phyloP scores from a whole-genome alignment of 1,284 basidiomycete species.

The Termitomyces sp. region DNA sequence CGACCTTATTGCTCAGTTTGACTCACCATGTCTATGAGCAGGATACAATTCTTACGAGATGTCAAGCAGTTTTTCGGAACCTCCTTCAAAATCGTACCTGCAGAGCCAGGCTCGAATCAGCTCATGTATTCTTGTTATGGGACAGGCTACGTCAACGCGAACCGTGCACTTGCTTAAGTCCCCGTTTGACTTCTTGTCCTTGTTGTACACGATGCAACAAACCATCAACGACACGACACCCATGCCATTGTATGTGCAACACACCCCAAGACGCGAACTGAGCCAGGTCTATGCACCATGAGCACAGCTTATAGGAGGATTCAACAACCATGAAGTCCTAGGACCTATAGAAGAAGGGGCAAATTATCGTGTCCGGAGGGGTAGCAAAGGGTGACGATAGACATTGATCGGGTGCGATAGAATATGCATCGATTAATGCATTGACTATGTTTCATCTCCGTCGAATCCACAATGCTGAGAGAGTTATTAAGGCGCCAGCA shows the following conservation, averaged over 20 bases:
- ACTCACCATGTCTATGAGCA: constrained; percentile 27
- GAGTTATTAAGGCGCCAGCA: constrained; percentile 26
- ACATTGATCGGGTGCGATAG: too few species aligned
- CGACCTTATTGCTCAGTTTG: constrained; percentile 12
- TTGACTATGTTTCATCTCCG: constrained; percentile 14
- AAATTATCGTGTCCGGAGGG: neutral
- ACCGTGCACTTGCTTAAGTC: constrained; percentile 61
- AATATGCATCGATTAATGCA: neutral
- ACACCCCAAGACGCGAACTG: neutral
- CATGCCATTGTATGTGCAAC: neutral
- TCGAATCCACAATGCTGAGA: constrained; percentile 12
- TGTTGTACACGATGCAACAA: neutral
- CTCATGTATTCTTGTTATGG: constrained; percentile 77
- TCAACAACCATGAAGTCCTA: neutral
- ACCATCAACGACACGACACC: neutral
- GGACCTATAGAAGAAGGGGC: neutral
- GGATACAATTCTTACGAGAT: constrained; percentile 89
- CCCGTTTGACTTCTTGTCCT: neutral
- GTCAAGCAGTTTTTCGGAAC: constrained; percentile 78
- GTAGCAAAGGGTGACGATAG: neutral
- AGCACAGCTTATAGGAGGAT: neutral
- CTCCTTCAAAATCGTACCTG: constrained; percentile 51
- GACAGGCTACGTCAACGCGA: constrained; percentile 72
- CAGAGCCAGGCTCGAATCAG: constrained; percentile 46
- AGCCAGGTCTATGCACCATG: neutral